Conservation (phyloP, 306 rosid species). For the Phaseolus lunatus region DNA sequence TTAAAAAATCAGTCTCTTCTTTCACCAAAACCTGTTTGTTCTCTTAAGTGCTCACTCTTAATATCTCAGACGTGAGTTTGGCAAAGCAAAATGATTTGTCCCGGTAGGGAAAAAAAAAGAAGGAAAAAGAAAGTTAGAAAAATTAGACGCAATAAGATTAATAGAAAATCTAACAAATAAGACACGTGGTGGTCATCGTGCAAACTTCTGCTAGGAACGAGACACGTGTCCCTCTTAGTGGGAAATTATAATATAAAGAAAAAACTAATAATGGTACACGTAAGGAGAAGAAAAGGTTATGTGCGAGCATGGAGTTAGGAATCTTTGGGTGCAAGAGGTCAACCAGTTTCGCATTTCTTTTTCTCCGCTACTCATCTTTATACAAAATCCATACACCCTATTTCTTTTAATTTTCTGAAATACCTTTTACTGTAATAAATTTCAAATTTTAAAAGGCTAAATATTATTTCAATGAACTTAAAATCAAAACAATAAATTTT, state of each 20-base stretch:
- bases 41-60: neutral
- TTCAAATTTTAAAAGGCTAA: no score
- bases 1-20: neutral
- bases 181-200: slow-evolving; percentile 49
- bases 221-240: slow-evolving; percentile 48
- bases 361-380: no score
- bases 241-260: neutral
- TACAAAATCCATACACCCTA: no score
- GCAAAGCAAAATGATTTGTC: slow-evolving; percentile 1
- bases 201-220: neutral
- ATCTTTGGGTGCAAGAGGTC: slow-evolving; percentile 36
- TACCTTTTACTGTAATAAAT: no score
- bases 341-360: slow-evolving; percentile 12
- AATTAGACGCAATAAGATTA: slow-evolving; percentile 1
- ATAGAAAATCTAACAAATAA: neutral
- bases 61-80: neutral
- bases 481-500: no score
- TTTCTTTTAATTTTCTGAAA: no score
- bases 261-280: slow-evolving; percentile 34
- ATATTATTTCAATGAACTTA: no score
- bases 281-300: slow-evolving; percentile 26
- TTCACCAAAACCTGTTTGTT: neutral
- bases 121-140: neutral
- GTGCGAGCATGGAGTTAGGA: neutral
- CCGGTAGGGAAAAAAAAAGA: neutral